Percentiles rank a stretch among this genome's conserved stretches.
Conservation (phyloP, 768 basidiomycete species). For the Dendrothele bispora region DNA sequence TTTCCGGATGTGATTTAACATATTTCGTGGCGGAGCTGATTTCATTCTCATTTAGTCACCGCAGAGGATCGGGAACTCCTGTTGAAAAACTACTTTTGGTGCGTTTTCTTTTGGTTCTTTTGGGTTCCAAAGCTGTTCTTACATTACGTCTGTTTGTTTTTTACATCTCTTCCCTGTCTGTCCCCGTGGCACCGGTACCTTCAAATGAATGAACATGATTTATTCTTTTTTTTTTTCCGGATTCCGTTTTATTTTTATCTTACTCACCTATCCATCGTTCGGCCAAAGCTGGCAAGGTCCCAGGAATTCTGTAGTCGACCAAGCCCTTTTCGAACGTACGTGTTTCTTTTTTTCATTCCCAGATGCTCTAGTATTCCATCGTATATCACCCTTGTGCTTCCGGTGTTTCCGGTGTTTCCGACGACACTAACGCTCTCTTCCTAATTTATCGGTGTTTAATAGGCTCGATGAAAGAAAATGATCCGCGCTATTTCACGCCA, state of each 20-base stretch:
- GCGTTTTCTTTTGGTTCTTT: background rate
- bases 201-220: too few species aligned
- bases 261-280: too few species aligned
- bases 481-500: constrained; percentile 6
- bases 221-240: too few species aligned
- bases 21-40: too few species aligned
- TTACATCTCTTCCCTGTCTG: constrained; percentile 1
- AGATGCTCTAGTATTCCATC: background rate
- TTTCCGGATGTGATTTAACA: background rate
- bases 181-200: too few species aligned
- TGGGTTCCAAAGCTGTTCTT: background rate
- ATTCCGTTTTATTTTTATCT: too few species aligned
- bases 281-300: constrained; percentile 11
- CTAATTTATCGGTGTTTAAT: too few species aligned
- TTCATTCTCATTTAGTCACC: background rate
- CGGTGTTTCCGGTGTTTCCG: too few species aligned
- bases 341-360: background rate
- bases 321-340: constrained; percentile 9
- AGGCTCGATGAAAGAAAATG: constrained; percentile 8
- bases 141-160: background rate
- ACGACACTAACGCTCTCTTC: too few species aligned
- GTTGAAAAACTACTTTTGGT: constrained; percentile 12
- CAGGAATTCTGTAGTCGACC: constrained; percentile 6
- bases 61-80: constrained; percentile 1
- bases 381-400: too few species aligned